These are phyloP conservation scores for Flaveria brownii DNA, from an alignment of 129 eudicot species.

Conservation along the genomic window DNA sequence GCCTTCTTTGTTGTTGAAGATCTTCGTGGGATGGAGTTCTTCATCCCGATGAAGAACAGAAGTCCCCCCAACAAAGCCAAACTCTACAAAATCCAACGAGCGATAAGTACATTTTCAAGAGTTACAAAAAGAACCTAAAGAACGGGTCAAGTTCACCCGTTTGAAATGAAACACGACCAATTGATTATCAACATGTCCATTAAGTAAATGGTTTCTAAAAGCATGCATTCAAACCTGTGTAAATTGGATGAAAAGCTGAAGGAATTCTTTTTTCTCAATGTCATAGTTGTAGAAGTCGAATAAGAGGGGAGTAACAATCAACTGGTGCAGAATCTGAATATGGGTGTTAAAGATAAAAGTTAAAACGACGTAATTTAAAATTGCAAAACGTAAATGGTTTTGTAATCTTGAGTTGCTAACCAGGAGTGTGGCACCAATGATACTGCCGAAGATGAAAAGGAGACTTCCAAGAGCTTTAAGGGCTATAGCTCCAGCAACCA, in stretches of 20 bases:
- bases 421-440: constrained; percentile 78
- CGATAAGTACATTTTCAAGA: not conserved
- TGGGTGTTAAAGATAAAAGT: not conserved
- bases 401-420: constrained; percentile 34
- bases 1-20: constrained; percentile 37
- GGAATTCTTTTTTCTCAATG: constrained; percentile 65
- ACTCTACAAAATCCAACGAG: constrained; percentile 27
- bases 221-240: constrained; percentile 48
- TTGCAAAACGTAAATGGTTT: not conserved
- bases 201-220: not conserved
- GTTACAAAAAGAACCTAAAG: not conserved
- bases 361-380: not conserved
- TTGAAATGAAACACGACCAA: no score
- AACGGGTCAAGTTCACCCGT: not conserved
- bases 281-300: constrained; percentile 94
- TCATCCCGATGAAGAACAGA: constrained; percentile 42
- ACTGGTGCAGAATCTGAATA: constrained; percentile 70
- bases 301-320: constrained; percentile 65
- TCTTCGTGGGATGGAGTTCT: constrained; percentile 40
- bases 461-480: constrained; percentile 76
- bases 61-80: constrained; percentile 47
- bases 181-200: no score
- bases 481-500: constrained; percentile 67
- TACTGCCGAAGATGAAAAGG: constrained; percentile 69
- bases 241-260: constrained; percentile 70